These are phyloP conservation scores for Goniomonas avonlea DNA, from an alignment of 78 protist species.

Conservation along the genomic window DNA sequence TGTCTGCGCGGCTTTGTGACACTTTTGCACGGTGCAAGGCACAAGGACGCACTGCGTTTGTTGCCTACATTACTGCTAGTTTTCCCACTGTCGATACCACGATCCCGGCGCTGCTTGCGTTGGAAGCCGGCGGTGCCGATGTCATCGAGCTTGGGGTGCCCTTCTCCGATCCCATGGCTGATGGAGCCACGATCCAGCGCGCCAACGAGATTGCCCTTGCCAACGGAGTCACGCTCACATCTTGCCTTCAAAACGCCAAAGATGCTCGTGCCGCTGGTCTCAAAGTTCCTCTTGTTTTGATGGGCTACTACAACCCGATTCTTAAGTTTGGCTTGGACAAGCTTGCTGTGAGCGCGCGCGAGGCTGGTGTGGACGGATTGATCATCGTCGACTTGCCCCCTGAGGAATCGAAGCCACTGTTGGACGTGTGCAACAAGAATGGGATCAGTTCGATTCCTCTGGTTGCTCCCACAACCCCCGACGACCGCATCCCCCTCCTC, in stretches of 20 bases:
- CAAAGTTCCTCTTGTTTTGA: constrained; percentile 56
- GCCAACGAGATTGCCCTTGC: constrained; percentile 32
- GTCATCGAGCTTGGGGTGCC: constrained; percentile 68
- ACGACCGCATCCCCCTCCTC: not conserved
- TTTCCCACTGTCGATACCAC: constrained; percentile 30
- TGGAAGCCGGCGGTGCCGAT: constrained; percentile 67
- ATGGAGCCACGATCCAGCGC: constrained; percentile 34
- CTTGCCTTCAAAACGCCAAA: not conserved
- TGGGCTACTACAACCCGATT: constrained; percentile 74
- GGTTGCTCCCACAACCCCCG: not conserved
- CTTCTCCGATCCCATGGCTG: constrained; percentile 40
- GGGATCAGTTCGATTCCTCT: not conserved
- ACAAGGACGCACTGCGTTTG: not conserved
- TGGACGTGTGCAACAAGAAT: not conserved
- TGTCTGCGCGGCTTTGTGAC: no score
- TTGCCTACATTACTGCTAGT: constrained; percentile 52
- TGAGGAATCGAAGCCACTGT: constrained; percentile 41
- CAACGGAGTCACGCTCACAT: not conserved
- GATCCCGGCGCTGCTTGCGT: constrained; percentile 14
- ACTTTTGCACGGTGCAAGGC: constrained; percentile 16
- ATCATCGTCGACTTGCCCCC: constrained; percentile 75
- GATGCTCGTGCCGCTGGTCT: constrained; percentile 56
- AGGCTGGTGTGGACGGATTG: constrained; percentile 49
- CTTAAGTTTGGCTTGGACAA: constrained; percentile 31
- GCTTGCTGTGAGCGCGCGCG: not conserved